phyloP scores from a whole-genome alignment of 805 yeast species.

The Hagleromyces aurorensis region DNA sequence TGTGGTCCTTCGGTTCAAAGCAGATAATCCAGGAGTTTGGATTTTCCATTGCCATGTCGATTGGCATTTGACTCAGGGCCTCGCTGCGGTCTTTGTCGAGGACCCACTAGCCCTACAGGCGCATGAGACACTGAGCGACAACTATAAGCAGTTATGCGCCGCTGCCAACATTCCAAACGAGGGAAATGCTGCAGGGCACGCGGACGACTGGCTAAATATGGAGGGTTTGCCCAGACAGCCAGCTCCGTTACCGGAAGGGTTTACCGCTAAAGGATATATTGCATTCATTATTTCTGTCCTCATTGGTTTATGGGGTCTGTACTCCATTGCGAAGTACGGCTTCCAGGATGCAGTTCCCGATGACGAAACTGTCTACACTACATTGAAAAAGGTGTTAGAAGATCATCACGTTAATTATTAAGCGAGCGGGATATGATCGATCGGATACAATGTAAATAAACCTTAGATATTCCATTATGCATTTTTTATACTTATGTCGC shows the following conservation, averaged over 20 bases:
- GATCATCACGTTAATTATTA: slow-evolving; percentile 24
- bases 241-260: slow-evolving; percentile 58
- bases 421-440: no score
- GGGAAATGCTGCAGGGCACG: slow-evolving; percentile 73
- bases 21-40: slow-evolving; percentile 93
- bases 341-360: slow-evolving; percentile 51
- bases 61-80: slow-evolving; percentile 79
- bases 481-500: no score
- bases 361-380: slow-evolving; percentile 35
- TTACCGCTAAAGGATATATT: slow-evolving; percentile 60
- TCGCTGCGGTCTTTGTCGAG: slow-evolving; percentile 64
- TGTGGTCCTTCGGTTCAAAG: slow-evolving; percentile 61
- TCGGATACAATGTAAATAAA: no score
- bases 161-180: slow-evolving; percentile 36
- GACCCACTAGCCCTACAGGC: slow-evolving; percentile 51
- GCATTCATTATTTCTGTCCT: slow-evolving; percentile 49
- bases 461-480: no score
- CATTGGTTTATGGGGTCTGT: slow-evolving; percentile 53
- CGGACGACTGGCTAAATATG: slow-evolving; percentile 47
- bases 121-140: slow-evolving; percentile 36
- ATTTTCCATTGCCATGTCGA: slow-evolving; percentile 88
- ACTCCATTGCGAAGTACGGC: slow-evolving; percentile 54
- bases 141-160: slow-evolving; percentile 44
- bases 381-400: slow-evolving; percentile 32
- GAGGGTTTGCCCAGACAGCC: slow-evolving; percentile 55